Evolutionary conservation across 2,329 filamentous ascomycete genomes (phyloP), one percentile per base, ranked within the genome.

Genomic region (Epichloe hybrida): DNA sequence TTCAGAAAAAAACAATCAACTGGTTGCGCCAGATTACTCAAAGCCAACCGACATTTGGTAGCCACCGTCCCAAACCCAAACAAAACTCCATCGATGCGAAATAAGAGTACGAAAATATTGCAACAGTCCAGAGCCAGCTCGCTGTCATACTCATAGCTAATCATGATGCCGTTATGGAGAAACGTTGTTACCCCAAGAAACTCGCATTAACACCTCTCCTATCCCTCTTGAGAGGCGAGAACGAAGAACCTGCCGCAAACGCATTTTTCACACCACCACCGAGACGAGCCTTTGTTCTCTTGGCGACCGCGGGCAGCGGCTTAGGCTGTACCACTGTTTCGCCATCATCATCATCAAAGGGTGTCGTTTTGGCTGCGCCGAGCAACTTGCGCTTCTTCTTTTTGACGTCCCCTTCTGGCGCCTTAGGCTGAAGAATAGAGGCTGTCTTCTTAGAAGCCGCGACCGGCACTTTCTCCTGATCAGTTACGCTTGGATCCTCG

Each of bases 361-460:
- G 63, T 3, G 80, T 86, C 55, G 80, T 79, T 46, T 76, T 79
- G 21, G 75, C 73, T 21, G 68, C 70, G 4, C 82, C 80, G 1
- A 86, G 72, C 5, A 88, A 68, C 66, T 88, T 90, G 55, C 84
- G 79, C 71, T 84, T 89, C 73, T 84, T 88, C 62, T 79, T 82
- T 73, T 73, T 77, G 6, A 65, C 69, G 55, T 74, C 69, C 34
- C 57, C 59, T 56, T 69, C 67, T 27, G 41, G 39, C 31, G 21
- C 34, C 52, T 54, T 54, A 51, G 52, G 40, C 50, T 53, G 43
- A 50, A 53, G 35, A 38, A 31, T 37, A n/a, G 50, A 45, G 47
- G 52, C n/a, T 4, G 53, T 53, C 50, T 59, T 54, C n/a, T 49
- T 47, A 12, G 48, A 37, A 36, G 43, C 47, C 13, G 49, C 43